phyloP scores from a whole-genome alignment of 805 yeast species.

The Gaillardinia entomophila region DNA sequence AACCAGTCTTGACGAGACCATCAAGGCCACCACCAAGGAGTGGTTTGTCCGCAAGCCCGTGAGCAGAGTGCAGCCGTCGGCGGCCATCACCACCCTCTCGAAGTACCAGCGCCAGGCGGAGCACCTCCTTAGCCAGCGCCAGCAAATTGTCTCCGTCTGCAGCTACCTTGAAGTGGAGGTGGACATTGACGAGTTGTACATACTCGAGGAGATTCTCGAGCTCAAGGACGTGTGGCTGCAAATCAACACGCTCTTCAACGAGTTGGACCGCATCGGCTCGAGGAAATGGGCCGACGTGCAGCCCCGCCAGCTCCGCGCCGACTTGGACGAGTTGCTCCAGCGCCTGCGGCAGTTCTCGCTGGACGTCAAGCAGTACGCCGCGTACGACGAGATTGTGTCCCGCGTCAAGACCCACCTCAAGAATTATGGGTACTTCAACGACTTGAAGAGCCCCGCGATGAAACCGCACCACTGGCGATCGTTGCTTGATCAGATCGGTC shows the following conservation, averaged over 20 bases:
- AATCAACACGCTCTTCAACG: conserved; percentile 45
- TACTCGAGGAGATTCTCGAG: conserved; percentile 48
- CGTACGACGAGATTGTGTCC: conserved; percentile 55
- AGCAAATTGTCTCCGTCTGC: background rate
- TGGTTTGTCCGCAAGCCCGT: conserved; percentile 51
- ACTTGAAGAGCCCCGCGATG: conserved; percentile 52
- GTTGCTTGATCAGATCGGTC: conserved; percentile 32
- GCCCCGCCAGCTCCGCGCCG: conserved; percentile 38
- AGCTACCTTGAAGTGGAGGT: conserved; percentile 4
- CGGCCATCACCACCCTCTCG: conserved; percentile 37
- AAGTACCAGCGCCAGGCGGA: conserved; percentile 10
- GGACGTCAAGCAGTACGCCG: conserved; percentile 59
- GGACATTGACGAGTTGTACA: conserved; percentile 15
- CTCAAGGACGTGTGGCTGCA: conserved; percentile 61
- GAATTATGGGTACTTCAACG: conserved; percentile 32
- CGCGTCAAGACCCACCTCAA: conserved; percentile 36
- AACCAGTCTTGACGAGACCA: conserved; percentile 23
- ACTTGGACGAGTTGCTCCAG: conserved; percentile 46
- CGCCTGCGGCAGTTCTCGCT: conserved; percentile 49
- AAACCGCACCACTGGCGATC: conserved; percentile 63
- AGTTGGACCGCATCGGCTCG: conserved; percentile 36
- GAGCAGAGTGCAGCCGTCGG: conserved; percentile 35
- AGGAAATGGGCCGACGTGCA: conserved; percentile 46
- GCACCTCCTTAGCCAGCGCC: too few species aligned
- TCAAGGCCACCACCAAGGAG: conserved; percentile 21